Evolutionary conservation across 768 basidiomycete species (phyloP), one percentile per base, ranked within the genome.

Genomic region (Boletus rubroflammeus): DNA sequence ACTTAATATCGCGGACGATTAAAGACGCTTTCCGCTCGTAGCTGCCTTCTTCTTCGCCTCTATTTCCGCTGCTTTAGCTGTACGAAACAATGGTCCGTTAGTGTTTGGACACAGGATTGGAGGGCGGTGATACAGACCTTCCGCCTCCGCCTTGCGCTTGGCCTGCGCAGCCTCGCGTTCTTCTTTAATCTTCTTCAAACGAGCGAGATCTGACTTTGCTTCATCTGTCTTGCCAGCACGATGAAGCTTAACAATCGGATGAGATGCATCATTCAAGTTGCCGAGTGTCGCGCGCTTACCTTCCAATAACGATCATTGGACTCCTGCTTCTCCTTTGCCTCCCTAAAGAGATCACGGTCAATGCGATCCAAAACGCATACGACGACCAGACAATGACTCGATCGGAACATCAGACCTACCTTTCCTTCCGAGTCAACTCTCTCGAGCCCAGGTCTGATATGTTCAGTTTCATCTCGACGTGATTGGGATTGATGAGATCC

Each of bases 321-420:
- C 1, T 93, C 93, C 63, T 88, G 80, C 75, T 93, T 94, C 72
- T 95, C 93, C 67, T 94, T 93, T 66, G 85, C 86, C 67, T 97
- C 95, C 59, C 94, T 94, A 57, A 29, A 51, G 31, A 21, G 9
- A 38, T 28, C 19, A 34, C 14, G 10, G 29, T 54, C 15, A 54
- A 45, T 26, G 6, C 1, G n/a, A 21, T 54, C 32, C 10, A 31
- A 31, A 21, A 21, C 26, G 2, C 31, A 32, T 17, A 26, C 14
- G 0, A 48, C 14, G 13, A 49, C 59, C 26, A 54, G 40, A 44
- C 19, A 29, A 54, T 36, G 13, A 48, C 42, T 25, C 4, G 31
- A 50, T 50, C n/a, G n/a, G 6, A 35, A 34, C 28, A 35, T 44
- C 28, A 50, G 17, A 47, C 73, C 28, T 56, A 84, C 89, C 83